Base-by-base conservation (phyloP, 495 filamentous ascomycete genomes). In the Chaetomium cochliodes region DNA sequence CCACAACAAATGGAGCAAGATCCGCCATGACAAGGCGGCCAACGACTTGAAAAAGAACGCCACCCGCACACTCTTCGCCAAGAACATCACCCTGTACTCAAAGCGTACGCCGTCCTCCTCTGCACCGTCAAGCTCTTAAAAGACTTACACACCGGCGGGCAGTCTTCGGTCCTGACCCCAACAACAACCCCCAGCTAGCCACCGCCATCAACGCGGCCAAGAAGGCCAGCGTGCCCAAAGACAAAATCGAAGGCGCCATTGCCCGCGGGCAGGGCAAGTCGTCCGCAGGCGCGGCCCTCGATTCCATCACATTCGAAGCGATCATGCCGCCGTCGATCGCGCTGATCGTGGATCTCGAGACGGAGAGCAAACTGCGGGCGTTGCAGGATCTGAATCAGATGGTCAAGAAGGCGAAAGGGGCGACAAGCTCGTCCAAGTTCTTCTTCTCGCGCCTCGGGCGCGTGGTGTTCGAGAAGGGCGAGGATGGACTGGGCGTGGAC, bases 1-100 rank as follows among this genome's bases (percentile, higher is more conserved):
- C 41, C 92, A 97, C 77, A 96, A 86, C 74, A 87, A 89, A 73
- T 99, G 94, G 94, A 90, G 91, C 42, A 94, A 93, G 67, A 97
- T 97, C 77, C 90, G 87, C 67, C 96, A 99, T 73, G 91, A 93
- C 77, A 99, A 99, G 76, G 90, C 85, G 46, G 88, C 86, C 67
- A 86, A 86, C 66, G 93, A 97, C 77, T 74, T 73, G 15, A 80
- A 80, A 67, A 89, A 85, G 70, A 84, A 75, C 61, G 68, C 75
- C 18, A 68, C 78, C 60, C 78, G 85, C 11, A 74, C 69, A 23
- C 47, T 66, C 30, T 78, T 85, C 67, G 60, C 81, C 44, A 76
- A 84, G 53, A 77, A 81, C 62, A 81, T 91, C 64, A 71, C 82
- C 54, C 73, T 84, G 55, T 76, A 67, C 53, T 84, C 82, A 30